Conservation (phyloP, 2,329 filamentous ascomycete genomes). For the Colletotrichum tofieldiae region DNA sequence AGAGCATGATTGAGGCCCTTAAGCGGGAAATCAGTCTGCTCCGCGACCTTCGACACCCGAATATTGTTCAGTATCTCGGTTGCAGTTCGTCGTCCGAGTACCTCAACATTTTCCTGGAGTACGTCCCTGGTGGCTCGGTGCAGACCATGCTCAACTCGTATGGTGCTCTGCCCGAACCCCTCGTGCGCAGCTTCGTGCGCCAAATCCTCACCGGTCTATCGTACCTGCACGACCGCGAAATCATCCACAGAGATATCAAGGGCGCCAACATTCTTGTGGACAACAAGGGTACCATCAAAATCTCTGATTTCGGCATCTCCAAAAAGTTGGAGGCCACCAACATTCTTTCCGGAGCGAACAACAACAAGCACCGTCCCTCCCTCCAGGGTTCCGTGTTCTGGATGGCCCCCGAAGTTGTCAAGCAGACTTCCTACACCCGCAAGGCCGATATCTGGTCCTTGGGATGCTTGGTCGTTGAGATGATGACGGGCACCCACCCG, state of each 20-base stretch:
- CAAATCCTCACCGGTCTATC: constrained; percentile 94
- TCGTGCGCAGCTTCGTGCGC: constrained; percentile 96
- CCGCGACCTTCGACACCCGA: constrained; percentile 93
- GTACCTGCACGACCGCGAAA: constrained; percentile 94
- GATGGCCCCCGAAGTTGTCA: constrained; percentile 99
- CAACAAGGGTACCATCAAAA: constrained; percentile 99
- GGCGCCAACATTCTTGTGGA: constrained; percentile 98
- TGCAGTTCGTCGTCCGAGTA: constrained; percentile 92
- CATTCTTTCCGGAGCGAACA: constrained; percentile 79
- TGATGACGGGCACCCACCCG: constrained; percentile 97
- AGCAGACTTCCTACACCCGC: constrained; percentile 96
- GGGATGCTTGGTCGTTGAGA: constrained; percentile 96
- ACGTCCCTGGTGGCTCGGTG: constrained; percentile 96
- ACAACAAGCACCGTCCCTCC: constrained; percentile 80
- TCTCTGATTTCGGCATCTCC: constrained; percentile 98
- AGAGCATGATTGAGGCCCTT: constrained; percentile 96
- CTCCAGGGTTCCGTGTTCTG: constrained; percentile 98
- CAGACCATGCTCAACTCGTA: constrained; percentile 99
- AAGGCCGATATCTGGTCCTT: constrained; percentile 99
- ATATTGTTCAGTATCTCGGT: constrained; percentile 98
- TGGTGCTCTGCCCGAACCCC: constrained; percentile 91
- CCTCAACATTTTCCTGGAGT: constrained; percentile 99
- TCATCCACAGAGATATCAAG: constrained; percentile 99
- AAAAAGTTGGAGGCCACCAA: constrained; percentile 97
- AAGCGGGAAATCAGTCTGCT: constrained; percentile 97